Conservation (phyloP, 2,329 filamentous ascomycete species). For the Arachnomyces sp. region DNA sequence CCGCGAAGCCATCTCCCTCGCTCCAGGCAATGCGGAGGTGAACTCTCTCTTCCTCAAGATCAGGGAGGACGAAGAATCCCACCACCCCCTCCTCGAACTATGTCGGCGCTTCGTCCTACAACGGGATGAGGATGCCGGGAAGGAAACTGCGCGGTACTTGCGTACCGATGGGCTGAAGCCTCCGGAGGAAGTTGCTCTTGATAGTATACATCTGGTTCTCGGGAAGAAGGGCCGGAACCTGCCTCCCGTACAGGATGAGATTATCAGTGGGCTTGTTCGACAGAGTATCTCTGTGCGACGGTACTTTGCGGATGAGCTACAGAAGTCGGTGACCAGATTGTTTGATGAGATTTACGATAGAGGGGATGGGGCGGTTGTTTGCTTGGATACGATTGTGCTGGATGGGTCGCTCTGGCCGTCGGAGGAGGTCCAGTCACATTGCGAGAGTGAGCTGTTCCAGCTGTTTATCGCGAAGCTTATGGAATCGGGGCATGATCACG, state of each 20-base stretch:
- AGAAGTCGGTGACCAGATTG: conserved; percentile 37
- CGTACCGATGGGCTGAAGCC: conserved; percentile 35
- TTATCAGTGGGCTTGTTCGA: conserved; percentile 38
- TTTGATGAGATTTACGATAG: conserved; percentile 43
- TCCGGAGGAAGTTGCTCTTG: conserved; percentile 34
- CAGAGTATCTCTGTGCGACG: conserved; percentile 36
- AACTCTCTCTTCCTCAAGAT: conserved; percentile 39
- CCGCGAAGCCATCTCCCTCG: conserved; percentile 41
- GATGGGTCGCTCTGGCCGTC: conserved; percentile 38
- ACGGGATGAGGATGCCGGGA: conserved; percentile 36
- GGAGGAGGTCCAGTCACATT: conserved; percentile 34
- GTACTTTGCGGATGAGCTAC: conserved; percentile 35
- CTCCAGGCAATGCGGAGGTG: conserved; percentile 37
- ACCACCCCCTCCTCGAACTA: conserved; percentile 37
- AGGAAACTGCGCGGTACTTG: conserved; percentile 36
- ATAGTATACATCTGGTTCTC: conserved; percentile 37
- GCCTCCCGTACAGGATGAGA: conserved; percentile 36
- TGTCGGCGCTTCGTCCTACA: conserved; percentile 35
- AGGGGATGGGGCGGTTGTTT: conserved; percentile 40
- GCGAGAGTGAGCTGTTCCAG: conserved; percentile 41
- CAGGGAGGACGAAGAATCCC: conserved; percentile 32
- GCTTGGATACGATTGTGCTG: conserved; percentile 38
- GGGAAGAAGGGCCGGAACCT: conserved; percentile 27
- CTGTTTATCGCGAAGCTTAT: conserved; percentile 81
- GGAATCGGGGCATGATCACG: conserved; percentile 73